Evolutionary conservation across 768 basidiomycete species (phyloP).

Genomic region (Tylopilus cervinicoccineus): DNA sequence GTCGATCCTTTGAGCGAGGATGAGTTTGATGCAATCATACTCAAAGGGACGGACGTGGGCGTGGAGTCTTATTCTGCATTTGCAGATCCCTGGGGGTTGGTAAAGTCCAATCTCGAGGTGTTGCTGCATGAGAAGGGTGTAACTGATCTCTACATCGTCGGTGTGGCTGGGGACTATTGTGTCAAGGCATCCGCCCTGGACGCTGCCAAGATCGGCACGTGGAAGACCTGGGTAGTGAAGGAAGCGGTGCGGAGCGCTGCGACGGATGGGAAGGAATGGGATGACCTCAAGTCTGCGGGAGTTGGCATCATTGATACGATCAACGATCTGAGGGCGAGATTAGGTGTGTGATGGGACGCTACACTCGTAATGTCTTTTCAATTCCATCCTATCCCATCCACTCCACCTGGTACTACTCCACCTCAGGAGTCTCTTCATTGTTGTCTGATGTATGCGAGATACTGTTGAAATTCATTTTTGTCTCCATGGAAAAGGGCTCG

Average conservation of each 20-base stretch:
- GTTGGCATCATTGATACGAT: constrained; percentile 30
- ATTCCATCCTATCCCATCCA: neutral
- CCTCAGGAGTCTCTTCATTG: neutral
- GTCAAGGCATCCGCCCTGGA: constrained; percentile 60
- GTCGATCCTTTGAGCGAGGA: constrained; percentile 46
- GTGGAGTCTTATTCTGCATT: constrained; percentile 87
- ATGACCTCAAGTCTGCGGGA: constrained; percentile 34
- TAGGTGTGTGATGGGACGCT: constrained; percentile 10
- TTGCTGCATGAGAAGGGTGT: constrained; percentile 41
- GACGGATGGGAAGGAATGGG: constrained; percentile 33
- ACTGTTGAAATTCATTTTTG: neutral
- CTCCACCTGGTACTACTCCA: neutral
- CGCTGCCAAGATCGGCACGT: constrained; percentile 41
- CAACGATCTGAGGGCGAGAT: constrained; percentile 25
- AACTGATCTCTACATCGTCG: constrained; percentile 58
- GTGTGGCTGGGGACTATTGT: constrained; percentile 78
- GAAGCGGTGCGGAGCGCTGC: constrained; percentile 46
- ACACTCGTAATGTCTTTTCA: neutral
- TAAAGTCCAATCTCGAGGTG: constrained; percentile 44
- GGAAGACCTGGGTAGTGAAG: constrained; percentile 46
- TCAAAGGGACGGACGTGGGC: constrained; percentile 52
- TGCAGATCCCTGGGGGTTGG: constrained; percentile 49
- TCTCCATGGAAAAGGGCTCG: neutral
- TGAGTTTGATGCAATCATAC: constrained; percentile 40
- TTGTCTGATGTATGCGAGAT: no score